Conservation (phyloP, 2,329 filamentous ascomycete species). For the Cytospora leucostoma region DNA sequence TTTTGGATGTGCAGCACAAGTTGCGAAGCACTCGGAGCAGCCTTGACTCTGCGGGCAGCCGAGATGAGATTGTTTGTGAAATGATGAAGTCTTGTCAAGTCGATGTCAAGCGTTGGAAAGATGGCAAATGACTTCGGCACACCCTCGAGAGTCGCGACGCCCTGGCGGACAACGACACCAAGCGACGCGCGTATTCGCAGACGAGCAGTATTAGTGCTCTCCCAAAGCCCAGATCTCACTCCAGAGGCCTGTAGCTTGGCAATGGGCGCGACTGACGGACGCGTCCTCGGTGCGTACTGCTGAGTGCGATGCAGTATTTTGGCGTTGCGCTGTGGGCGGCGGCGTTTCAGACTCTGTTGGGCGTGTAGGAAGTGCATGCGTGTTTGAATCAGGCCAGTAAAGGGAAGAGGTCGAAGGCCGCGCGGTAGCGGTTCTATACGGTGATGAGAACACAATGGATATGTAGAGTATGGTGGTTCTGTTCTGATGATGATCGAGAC, state of each 20-base stretch:
- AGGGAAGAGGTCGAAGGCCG: neutral
- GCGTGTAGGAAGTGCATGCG: neutral
- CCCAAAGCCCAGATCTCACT: conserved; percentile 11
- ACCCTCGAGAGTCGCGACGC: neutral
- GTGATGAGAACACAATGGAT: neutral
- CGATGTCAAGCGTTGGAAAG: neutral
- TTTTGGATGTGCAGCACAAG: conserved; percentile 4
- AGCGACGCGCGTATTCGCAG: conserved; percentile 6
- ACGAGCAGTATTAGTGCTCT: conserved; percentile 5
- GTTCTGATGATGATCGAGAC: neutral
- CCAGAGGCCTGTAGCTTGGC: conserved; percentile 15
- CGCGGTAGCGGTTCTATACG: neutral
- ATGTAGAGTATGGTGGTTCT: neutral
- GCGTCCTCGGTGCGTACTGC: conserved; percentile 11
- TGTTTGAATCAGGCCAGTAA: neutral
- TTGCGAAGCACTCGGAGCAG: conserved; percentile 10
- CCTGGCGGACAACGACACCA: neutral
- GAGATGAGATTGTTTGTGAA: too few species aligned
- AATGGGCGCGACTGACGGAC: conserved; percentile 14
- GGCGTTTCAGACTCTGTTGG: conserved; percentile 1
- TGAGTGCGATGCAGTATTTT: conserved; percentile 17
- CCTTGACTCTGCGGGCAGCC: conserved; percentile 11
- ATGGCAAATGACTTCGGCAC: neutral
- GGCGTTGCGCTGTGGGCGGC: neutral
- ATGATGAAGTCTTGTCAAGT: neutral